Evolutionary conservation across 345 rosid species (phyloP).

Genomic region (Rhizophora apiculata): DNA sequence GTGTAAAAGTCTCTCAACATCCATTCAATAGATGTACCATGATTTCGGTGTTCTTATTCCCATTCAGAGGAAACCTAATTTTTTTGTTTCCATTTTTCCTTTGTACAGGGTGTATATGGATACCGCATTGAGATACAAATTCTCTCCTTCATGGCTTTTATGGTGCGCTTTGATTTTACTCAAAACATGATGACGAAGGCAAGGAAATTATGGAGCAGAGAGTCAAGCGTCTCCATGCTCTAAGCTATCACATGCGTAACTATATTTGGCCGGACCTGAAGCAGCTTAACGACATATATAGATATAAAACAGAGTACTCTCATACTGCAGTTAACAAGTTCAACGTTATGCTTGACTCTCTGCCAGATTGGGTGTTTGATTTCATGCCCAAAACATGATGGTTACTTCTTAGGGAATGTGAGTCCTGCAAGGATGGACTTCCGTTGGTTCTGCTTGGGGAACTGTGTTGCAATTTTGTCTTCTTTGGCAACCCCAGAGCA

Average conservation of each 20-base stretch:
- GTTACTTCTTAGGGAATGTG: constrained; percentile 23
- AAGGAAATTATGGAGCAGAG: constrained; percentile 15
- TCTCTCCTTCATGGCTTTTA: constrained; percentile 20
- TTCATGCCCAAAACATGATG: constrained; percentile 18
- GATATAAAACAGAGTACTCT: constrained; percentile 13
- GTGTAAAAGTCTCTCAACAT: too few relatives aligned
- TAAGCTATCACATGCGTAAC: constrained; percentile 21
- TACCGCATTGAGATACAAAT: constrained; percentile 20
- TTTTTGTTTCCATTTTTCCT: neutral
- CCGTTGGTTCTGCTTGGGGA: constrained; percentile 23
- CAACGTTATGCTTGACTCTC: constrained; percentile 7
- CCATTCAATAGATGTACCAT: too few relatives aligned
- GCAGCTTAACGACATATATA: constrained; percentile 17
- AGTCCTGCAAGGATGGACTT: constrained; percentile 24
- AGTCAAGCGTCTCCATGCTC: constrained; percentile 12
- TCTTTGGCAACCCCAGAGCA: constrained; percentile 20
- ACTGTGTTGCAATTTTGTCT: constrained; percentile 17
- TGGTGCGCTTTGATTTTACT: constrained; percentile 17
- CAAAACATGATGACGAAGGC: constrained; percentile 18
- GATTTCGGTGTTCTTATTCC: too few relatives aligned
- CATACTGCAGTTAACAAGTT: too few relatives aligned
- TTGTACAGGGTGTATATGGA: constrained; percentile 18
- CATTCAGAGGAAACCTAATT: too few relatives aligned
- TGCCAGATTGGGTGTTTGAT: constrained; percentile 14
- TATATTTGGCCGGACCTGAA: constrained; percentile 21